A percentile compares a stretch with the other conserved stretches of the same genome.
phyloP scores from a whole-genome alignment of 2,329 filamentous ascomycete species.

The Clonostachys byssicola region DNA sequence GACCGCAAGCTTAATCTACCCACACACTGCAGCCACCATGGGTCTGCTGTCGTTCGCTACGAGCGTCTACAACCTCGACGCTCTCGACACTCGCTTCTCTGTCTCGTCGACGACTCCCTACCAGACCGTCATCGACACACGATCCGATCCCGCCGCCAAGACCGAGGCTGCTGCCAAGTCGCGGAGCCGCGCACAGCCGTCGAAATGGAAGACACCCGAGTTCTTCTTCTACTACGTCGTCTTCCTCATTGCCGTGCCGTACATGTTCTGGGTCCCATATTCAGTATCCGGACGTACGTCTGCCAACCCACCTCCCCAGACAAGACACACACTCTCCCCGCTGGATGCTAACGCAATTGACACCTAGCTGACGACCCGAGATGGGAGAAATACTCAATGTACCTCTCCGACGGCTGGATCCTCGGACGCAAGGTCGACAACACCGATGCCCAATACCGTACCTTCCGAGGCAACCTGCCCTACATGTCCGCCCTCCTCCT shows the following conservation, averaged over 20 bases:
- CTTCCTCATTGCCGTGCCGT: conserved; percentile 63
- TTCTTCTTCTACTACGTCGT: conserved; percentile 78
- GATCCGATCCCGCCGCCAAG: conserved; percentile 31
- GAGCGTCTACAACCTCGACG: conserved; percentile 61
- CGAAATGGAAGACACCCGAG: conserved; percentile 83
- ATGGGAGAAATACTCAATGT: conserved; percentile 68
- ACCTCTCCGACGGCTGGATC: conserved; percentile 83
- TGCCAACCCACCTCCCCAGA: neutral
- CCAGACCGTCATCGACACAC: conserved; percentile 49
- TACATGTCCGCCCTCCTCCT: conserved; percentile 71
- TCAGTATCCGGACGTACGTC: conserved; percentile 75
- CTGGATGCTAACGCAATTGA: neutral
- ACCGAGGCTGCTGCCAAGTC: conserved; percentile 27
- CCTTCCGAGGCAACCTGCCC: conserved; percentile 82
- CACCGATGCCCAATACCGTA: conserved; percentile 82
- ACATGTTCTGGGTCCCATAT: conserved; percentile 89
- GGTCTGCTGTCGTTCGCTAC: conserved; percentile 35
- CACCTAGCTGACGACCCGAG: conserved; percentile 70
- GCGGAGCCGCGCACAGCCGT: conserved; percentile 43
- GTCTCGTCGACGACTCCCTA: conserved; percentile 67
- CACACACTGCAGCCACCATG: conserved; percentile 24
- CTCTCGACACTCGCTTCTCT: conserved; percentile 60
- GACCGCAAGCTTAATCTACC: neutral
- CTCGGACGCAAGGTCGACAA: conserved; percentile 89
- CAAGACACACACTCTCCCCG: neutral